Conservation (phyloP, 805 yeast species). For the Saccharomycopsis capsularis region DNA sequence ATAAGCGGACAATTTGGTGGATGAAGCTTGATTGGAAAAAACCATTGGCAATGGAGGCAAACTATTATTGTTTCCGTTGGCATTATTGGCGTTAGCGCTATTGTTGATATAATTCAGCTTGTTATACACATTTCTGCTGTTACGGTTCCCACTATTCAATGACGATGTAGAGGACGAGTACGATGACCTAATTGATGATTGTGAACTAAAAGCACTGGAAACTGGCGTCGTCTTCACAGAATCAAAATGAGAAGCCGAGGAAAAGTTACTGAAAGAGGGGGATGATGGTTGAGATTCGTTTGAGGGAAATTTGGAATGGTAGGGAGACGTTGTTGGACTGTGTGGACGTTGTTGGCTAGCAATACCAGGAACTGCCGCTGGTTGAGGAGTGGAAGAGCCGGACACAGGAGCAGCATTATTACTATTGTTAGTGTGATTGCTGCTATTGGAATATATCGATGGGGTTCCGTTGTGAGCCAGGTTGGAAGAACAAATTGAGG, state of each 20-base stretch:
- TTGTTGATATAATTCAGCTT: conserved; percentile 2
- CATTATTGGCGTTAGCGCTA: neutral
- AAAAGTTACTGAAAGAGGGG: conserved; percentile 14
- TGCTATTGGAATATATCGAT: neutral
- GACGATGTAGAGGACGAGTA: conserved; percentile 9
- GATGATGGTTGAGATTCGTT: conserved; percentile 18
- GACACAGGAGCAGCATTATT: neutral
- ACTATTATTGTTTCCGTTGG: neutral
- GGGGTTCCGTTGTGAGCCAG: neutral
- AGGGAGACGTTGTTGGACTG: conserved; percentile 17
- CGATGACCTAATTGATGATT: conserved; percentile 15
- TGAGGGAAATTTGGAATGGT: conserved; percentile 10
- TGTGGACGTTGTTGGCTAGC: neutral
- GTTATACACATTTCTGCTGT: neutral
- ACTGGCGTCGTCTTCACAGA: conserved; percentile 20
- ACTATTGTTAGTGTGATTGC: neutral
- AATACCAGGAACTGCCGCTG: neutral
- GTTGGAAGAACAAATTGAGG: neutral
- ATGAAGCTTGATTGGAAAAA: conserved; percentile 9
- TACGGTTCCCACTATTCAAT: conserved; percentile 7
- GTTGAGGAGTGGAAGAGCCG: conserved; percentile 2
- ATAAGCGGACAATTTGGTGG: conserved; percentile 18
- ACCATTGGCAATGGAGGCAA: conserved; percentile 16
- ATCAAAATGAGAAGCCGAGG: conserved; percentile 17
- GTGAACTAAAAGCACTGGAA: conserved; percentile 15